These are phyloP conservation scores for Stevia rebaudiana DNA, from an alignment of 140 eudicot genomes.

Conservation along the genomic window DNA sequence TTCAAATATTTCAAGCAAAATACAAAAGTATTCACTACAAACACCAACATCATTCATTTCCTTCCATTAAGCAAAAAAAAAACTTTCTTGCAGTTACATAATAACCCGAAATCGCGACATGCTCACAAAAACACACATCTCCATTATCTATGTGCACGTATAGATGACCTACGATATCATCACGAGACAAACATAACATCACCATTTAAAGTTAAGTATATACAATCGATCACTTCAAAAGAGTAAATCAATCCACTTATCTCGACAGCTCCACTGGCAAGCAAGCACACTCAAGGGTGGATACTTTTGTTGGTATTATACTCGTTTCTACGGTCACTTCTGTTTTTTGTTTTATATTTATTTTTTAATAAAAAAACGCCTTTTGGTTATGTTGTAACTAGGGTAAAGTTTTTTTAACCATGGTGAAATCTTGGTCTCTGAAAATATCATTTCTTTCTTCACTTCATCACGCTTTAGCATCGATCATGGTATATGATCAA, in stretches of 20 bases:
- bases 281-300: slow-evolving; percentile 27
- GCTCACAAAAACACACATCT: slow-evolving; percentile 11
- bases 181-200: slow-evolving; percentile 19
- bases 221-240: slow-evolving; percentile 22
- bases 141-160: slow-evolving; percentile 12
- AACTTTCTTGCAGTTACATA: slow-evolving; percentile 14
- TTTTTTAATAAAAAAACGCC: slow-evolving; percentile 9
- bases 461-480: slow-evolving; percentile 11
- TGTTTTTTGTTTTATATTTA: slow-evolving; percentile 13
- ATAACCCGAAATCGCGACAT: slow-evolving; percentile 3
- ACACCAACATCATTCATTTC: slow-evolving; percentile 16
- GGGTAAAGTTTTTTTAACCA: slow-evolving; percentile 19
- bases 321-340: slow-evolving; percentile 22
- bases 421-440: slow-evolving; percentile 5
- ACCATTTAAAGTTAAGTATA: slow-evolving; percentile 20
- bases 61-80: background rate
- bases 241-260: slow-evolving; percentile 23
- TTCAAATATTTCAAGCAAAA: no score
- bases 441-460: slow-evolving; percentile 11
- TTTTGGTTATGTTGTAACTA: slow-evolving; percentile 20
- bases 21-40: no score
- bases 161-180: slow-evolving; percentile 6
- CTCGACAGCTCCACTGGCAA: slow-evolving; percentile 30
- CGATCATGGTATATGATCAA: slow-evolving; percentile 19
- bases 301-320: slow-evolving; percentile 18